Evolutionary conservation across 1,284 basidiomycete species (phyloP).

Genomic region (Caloboletus inedulis): DNA sequence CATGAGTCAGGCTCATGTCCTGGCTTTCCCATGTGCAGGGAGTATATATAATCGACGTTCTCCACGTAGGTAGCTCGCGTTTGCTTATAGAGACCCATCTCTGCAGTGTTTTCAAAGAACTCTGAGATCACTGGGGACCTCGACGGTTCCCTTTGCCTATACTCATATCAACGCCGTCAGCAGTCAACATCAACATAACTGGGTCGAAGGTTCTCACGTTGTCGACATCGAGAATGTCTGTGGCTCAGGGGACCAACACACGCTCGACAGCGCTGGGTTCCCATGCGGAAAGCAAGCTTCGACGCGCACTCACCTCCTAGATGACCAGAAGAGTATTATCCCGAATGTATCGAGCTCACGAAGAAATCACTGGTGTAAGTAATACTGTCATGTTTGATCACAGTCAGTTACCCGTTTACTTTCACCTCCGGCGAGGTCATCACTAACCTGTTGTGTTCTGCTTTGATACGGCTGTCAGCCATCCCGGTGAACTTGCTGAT

Average conservation of each 20-base stretch:
- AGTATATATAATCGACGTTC: neutral
- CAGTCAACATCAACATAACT: neutral
- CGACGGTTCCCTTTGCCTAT: neutral
- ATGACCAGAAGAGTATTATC: constrained; percentile 37
- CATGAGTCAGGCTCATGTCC: neutral
- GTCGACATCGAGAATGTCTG: neutral
- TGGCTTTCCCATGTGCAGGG: neutral
- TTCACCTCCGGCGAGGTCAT: neutral
- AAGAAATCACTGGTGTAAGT: constrained; percentile 50
- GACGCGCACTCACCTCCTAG: too few species aligned
- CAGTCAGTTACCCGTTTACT: neutral
- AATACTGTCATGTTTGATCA: constrained; percentile 28
- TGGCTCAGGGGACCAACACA: neutral
- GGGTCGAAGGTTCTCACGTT: neutral
- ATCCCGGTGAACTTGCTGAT: neutral
- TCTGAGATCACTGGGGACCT: neutral
- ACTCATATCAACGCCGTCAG: neutral
- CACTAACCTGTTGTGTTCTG: neutral
- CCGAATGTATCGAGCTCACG: constrained; percentile 45
- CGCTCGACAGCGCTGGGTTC: neutral
- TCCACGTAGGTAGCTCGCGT: neutral
- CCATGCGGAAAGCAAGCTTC: neutral
- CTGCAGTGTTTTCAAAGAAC: neutral
- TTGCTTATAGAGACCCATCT: neutral
- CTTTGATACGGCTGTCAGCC: neutral